phyloP scores from a whole-genome alignment of 768 basidiomycete species.

The Macrocybe gigantea region DNA sequence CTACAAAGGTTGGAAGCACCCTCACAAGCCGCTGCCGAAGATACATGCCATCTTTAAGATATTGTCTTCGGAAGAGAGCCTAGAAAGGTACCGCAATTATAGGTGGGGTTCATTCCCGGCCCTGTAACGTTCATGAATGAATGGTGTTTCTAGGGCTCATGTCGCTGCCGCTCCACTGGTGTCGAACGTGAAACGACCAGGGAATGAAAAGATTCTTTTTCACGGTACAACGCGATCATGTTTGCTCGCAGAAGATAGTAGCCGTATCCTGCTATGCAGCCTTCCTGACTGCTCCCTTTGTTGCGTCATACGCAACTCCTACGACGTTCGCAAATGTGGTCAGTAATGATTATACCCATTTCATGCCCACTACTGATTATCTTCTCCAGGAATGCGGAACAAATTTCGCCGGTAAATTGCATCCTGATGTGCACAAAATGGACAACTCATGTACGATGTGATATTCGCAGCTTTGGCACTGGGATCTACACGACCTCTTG shows the following conservation, averaged over 20 bases:
- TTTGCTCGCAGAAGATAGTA: conserved; percentile 45
- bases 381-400: conserved; percentile 42
- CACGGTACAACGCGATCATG: conserved; percentile 64
- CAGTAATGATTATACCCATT: conserved; percentile 11
- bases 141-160: conserved; percentile 18
- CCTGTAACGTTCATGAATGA: not conserved
- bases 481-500: conserved; percentile 65
- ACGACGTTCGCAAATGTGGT: conserved; percentile 57
- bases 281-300: conserved; percentile 50
- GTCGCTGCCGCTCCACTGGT: conserved; percentile 19
- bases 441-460: not conserved
- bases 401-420: conserved; percentile 42
- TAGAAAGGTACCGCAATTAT: conserved; percentile 11
- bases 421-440: not conserved
- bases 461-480: conserved; percentile 48
- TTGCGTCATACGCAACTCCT: conserved; percentile 50
- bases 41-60: conserved; percentile 14
- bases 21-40: conserved; percentile 11
- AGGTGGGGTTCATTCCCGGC: conserved; percentile 3
- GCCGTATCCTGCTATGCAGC: conserved; percentile 41
- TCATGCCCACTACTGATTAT: conserved; percentile 1
- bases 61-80: conserved; percentile 7
- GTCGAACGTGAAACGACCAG: conserved; percentile 18
- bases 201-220: conserved; percentile 56
- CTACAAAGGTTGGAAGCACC: conserved; percentile 16